Evolutionary conservation across 495 filamentous ascomycete genomes (phyloP), one percentile per base, ranked within the genome.

Genomic region (Hypoxylon fragiforme): DNA sequence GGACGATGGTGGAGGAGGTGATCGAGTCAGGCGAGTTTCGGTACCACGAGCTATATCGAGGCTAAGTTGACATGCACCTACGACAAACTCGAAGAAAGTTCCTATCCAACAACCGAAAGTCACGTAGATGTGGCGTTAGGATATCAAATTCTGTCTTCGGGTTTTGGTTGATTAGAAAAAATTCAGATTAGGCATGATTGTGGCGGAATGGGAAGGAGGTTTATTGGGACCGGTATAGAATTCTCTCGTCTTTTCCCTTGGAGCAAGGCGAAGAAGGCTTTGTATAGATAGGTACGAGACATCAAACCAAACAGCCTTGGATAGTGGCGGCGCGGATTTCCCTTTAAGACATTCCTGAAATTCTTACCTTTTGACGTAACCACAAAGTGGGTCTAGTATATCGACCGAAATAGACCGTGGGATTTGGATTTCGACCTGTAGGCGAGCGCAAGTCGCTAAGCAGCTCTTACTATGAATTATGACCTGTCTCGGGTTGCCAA

Each of bases 161-260:
- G 50, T 19, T 49, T 45, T 18, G 49, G 35, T 46, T 65, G 41
- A 49, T 67, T 63, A 68, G 65, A 60, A 56, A 43, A 28, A 38
- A 18, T 20, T 39, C 20, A 44, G 43, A 52, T 28, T 37, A 31
- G 22, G 20, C n/a, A 57, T 18, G 16, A 18, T 39, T 44, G 37
- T 49, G 44, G 43, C 14, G 34, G 31, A 15, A 37, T 15, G 43
- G 37, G 48, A 57, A 44, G 24, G 24, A 48, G 43, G 19, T 44
- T 38, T n/a, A 28, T 62, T 32, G 43, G 37, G 44, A 31, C 30
- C 19, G 37, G 44, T 18, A 37, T 19, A 36, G 32, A 37, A 32
- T 24, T 44, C 22, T 3, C 14, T 8, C 36, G 41, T 36, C 14
- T 54, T 40, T 32, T 24, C 5, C 44, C 49, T 22, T 20, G 24